Evolutionary conservation across 257 asterid genomes (phyloP).

Genomic region (Euphrasia confusa): DNA sequence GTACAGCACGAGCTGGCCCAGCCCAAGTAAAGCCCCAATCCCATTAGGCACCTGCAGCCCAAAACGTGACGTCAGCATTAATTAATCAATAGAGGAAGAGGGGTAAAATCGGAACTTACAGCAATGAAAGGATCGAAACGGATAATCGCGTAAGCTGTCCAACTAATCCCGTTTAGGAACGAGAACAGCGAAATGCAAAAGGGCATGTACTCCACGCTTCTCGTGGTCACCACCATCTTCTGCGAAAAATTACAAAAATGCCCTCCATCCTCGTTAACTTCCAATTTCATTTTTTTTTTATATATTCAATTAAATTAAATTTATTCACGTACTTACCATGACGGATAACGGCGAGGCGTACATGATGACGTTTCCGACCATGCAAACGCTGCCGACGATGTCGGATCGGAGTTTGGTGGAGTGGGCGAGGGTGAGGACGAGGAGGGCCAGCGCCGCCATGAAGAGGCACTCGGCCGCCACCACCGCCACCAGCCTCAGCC

Average conservation of each 20-base stretch:
- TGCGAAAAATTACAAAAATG: constrained; percentile 25
- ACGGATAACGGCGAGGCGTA: constrained; percentile 75
- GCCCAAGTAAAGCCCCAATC: constrained; percentile 62
- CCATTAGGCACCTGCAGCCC: constrained; percentile 67
- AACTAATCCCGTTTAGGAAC: constrained; percentile 68
- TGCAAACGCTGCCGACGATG: constrained; percentile 69
- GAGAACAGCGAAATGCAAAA: constrained; percentile 72
- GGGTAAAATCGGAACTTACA: constrained; percentile 33
- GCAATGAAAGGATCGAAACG: constrained; percentile 67
- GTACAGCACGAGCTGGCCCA: constrained; percentile 67
- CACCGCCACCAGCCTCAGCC: constrained; percentile 33
- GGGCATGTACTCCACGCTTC: constrained; percentile 91
- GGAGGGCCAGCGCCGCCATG: constrained; percentile 43
- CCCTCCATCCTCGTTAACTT: too few species aligned
- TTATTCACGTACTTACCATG: constrained; percentile 42
- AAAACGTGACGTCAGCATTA: neutral
- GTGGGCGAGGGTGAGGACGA: constrained; percentile 45
- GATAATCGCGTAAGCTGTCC: constrained; percentile 72
- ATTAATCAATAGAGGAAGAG: neutral
- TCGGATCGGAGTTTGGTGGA: constrained; percentile 46
- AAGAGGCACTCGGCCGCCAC: constrained; percentile 43
- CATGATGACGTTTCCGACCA: constrained; percentile 71
- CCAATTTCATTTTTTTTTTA: too few species aligned
- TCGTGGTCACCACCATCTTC: constrained; percentile 75
- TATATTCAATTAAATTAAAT: too few species aligned